Evolutionary conservation across 768 basidiomycete species (phyloP).

Genomic region (Cyathus striatus): DNA sequence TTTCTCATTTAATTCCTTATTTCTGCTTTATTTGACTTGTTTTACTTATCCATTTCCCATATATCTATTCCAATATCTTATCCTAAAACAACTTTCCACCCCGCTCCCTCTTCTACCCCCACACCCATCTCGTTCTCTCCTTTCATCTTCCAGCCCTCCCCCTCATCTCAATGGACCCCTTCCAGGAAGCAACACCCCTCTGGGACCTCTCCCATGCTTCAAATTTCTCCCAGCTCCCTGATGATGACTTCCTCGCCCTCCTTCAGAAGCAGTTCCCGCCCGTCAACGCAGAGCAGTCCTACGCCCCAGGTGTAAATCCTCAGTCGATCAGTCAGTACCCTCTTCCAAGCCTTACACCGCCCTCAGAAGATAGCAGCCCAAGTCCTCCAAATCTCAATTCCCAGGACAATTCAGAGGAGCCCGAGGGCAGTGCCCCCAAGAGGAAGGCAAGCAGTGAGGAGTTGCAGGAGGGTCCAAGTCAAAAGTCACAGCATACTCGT

Average conservation of each 20-base stretch:
- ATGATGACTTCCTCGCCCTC: constrained; percentile 74
- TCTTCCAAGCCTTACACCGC: constrained; percentile 49
- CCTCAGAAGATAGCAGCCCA: constrained; percentile 75
- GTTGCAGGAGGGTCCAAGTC: constrained; percentile 58
- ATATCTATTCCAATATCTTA: too few relatives aligned
- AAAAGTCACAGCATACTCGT: constrained; percentile 66
- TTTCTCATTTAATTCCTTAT: too few relatives aligned
- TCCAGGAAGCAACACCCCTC: constrained; percentile 41
- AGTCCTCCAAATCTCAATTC: constrained; percentile 58
- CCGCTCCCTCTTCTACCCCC: too few relatives aligned
- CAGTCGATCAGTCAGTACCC: constrained; percentile 50
- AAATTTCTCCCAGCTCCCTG: constrained; percentile 59
- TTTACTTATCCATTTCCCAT: too few relatives aligned
- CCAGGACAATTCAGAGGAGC: constrained; percentile 28
- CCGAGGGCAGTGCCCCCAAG: constrained; percentile 53
- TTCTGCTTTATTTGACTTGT: too few relatives aligned
- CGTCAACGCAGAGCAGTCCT: constrained; percentile 12
- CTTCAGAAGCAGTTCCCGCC: constrained; percentile 70
- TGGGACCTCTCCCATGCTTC: constrained; percentile 65
- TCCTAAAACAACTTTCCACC: too few relatives aligned
- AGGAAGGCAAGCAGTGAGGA: constrained; percentile 72
- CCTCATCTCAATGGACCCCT: constrained; percentile 44
- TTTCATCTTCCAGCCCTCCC: too few relatives aligned
- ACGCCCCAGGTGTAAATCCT: constrained; percentile 50
- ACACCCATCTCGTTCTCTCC: too few relatives aligned